Percentiles rank a stretch among this genome's conserved stretches.
Conservation (phyloP, 2,329 filamentous ascomycete species). For the Colletotrichum paranaense region DNA sequence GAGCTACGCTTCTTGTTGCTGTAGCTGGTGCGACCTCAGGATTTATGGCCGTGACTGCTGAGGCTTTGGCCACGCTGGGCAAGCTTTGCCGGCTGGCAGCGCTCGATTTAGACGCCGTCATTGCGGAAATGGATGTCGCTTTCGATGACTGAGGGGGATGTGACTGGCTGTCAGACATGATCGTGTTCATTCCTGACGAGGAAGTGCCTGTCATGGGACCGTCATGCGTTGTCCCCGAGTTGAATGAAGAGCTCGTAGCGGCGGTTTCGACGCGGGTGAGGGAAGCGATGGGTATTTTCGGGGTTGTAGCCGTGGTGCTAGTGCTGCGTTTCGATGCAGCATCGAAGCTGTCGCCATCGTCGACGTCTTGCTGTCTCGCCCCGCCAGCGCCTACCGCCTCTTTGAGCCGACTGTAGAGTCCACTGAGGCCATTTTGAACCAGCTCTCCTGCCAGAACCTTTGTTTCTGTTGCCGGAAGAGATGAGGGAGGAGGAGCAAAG, state of each 20-base stretch:
- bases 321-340: conserved; percentile 55
- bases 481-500: conserved; percentile 77
- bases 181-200: conserved; percentile 47
- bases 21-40: conserved; percentile 62
- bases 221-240: conserved; percentile 47
- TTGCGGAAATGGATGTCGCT: conserved; percentile 59
- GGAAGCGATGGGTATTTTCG: conserved; percentile 54
- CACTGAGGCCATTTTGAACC: conserved; percentile 87
- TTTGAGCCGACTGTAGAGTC: conserved; percentile 86
- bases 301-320: conserved; percentile 50
- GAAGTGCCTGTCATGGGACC: conserved; percentile 49
- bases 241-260: conserved; percentile 44
- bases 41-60: conserved; percentile 54
- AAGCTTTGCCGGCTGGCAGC: conserved; percentile 52
- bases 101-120: conserved; percentile 56
- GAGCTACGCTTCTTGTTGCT: conserved; percentile 53
- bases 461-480: conserved; percentile 69
- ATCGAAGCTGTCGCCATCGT: conserved; percentile 58
- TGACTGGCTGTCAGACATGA: conserved; percentile 52
- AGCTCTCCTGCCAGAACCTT: conserved; percentile 78
- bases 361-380: conserved; percentile 51
- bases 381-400: conserved; percentile 82
- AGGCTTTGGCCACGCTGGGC: conserved; percentile 55
- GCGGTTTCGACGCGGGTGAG: conserved; percentile 54
- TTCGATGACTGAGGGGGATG: conserved; percentile 58